Conservation (phyloP, 331 rosid genomes). For the Pyrus hybrid region DNA sequence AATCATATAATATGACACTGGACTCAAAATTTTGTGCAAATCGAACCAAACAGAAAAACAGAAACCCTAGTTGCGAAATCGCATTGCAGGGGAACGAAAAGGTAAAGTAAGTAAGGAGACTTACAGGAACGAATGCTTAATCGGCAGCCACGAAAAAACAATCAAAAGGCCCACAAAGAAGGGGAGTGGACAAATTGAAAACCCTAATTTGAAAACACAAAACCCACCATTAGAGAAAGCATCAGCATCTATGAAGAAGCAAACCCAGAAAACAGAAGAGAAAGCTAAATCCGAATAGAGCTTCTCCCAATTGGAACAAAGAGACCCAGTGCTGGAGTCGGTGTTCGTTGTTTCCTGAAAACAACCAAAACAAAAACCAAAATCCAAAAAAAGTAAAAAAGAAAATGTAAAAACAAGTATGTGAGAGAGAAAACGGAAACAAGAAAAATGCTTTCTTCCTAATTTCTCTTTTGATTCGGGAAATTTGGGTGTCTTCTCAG, state of each 20-base stretch:
- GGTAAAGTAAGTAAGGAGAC: background rate
- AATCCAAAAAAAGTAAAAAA: background rate
- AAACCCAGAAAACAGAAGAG: conserved; percentile 6
- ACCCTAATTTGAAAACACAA: conserved; percentile 59
- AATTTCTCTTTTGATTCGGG: background rate
- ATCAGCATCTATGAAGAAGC: conserved; percentile 5
- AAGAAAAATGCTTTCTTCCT: background rate
- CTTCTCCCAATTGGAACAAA: background rate
- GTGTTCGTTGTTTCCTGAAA: conserved; percentile 12
- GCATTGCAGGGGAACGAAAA: background rate
- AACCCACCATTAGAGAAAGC: conserved; percentile 27
- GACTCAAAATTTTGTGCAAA: background rate
- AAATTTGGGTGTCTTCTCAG: background rate
- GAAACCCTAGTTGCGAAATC: background rate
- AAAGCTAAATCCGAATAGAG: background rate
- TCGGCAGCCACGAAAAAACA: background rate
- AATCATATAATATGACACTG: background rate
- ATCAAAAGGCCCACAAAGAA: background rate
- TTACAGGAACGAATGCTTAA: background rate
- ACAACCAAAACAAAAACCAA: background rate
- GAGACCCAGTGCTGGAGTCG: background rate
- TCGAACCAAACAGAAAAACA: background rate
- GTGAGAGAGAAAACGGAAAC: too few relatives aligned
- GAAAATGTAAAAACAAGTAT: background rate
- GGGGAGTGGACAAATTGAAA: conserved; percentile 19